These are phyloP conservation scores for Diplogelasinospora grovesii DNA, from an alignment of 495 filamentous ascomycete species.

Conservation along the genomic window DNA sequence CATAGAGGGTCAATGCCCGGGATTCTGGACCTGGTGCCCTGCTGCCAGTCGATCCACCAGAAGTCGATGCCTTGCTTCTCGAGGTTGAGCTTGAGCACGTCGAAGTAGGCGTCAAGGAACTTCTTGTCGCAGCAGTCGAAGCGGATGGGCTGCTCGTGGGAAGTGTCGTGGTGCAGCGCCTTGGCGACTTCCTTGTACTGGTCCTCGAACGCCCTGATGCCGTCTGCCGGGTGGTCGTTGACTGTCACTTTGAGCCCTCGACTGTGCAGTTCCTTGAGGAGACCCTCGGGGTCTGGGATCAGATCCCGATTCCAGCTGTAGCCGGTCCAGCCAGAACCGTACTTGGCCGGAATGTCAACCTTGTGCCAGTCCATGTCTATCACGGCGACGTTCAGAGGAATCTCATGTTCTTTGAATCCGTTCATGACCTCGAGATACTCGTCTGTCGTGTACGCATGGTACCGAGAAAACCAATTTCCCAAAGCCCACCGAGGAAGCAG, in stretches of 20 bases:
- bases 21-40: slow-evolving; percentile 43
- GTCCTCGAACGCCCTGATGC: slow-evolving; percentile 46
- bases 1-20: slow-evolving; percentile 54
- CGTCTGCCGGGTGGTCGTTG: slow-evolving; percentile 53
- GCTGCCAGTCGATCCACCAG: slow-evolving; percentile 63
- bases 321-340: slow-evolving; percentile 51
- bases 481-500: slow-evolving; percentile 49
- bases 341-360: slow-evolving; percentile 27
- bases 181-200: slow-evolving; percentile 45
- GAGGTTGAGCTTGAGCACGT: slow-evolving; percentile 44
- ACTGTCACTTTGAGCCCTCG: slow-evolving; percentile 40
- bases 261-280: slow-evolving; percentile 38
- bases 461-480: slow-evolving; percentile 61
- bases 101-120: slow-evolving; percentile 53
- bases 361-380: slow-evolving; percentile 61
- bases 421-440: slow-evolving; percentile 51
- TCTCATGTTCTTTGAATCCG: slow-evolving; percentile 34
- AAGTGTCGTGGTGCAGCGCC: slow-evolving; percentile 38
- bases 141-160: slow-evolving; percentile 36
- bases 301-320: slow-evolving; percentile 54
- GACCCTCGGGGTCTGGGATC: slow-evolving; percentile 44
- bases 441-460: slow-evolving; percentile 43
- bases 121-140: slow-evolving; percentile 47
- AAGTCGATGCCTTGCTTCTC: slow-evolving; percentile 49
- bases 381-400: slow-evolving; percentile 51